Evolutionary conservation across 805 yeast genomes (phyloP), one percentile per base, ranked within the genome.

Genomic region (Cyberlindnera xishuangbannaensis): DNA sequence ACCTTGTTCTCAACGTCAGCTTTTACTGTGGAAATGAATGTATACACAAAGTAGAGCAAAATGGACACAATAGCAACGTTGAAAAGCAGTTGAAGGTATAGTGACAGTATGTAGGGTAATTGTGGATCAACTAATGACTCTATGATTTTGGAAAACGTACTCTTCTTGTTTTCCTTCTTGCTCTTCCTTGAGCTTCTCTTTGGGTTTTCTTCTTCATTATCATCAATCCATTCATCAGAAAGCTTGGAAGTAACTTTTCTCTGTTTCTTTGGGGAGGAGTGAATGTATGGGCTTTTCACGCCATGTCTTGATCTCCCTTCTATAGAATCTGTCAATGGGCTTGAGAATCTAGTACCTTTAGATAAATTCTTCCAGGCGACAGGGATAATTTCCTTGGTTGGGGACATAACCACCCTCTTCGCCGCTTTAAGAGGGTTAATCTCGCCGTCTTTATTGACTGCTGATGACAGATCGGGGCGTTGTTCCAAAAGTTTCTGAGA

Each of bases 1-100:
- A 86, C 67, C 49, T 82, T 83, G 39, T 67, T 69, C 39, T 77
- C 73, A 12, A 90, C 84, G 55, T 90, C 98, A 44, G 63, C 56
- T 25, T 69, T 61, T 8, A 85, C 68, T 8, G 85, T 76, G 5
- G 61, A 50, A 7, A 78, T 59, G 45, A 80, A 72, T 4, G 71
- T 52, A 38, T 60, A 64, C 3, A 76, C 58, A 17, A 78, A 58
- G 50, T 69, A 78, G 2, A 76, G 43, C n/a, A 78, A 47, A 4
- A 73, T 53, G 0, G 70, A 52, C 15, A 76, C 62, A 25, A 84
- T 57, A 4, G 70, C 47, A 1, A 71, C 52, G 44, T 84, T 82
- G 56, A 79, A 68, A 2, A 71, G 34, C 3, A 84, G 62, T 47
- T 82, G 90, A 10, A 83, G 56, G 47, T 81, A 84, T 19, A 78